Percentiles rank a stretch among this genome's conserved stretches.
Evolutionary conservation across 1,284 basidiomycete species (phyloP).

Genomic region (Cryptococcus wingfieldii): DNA sequence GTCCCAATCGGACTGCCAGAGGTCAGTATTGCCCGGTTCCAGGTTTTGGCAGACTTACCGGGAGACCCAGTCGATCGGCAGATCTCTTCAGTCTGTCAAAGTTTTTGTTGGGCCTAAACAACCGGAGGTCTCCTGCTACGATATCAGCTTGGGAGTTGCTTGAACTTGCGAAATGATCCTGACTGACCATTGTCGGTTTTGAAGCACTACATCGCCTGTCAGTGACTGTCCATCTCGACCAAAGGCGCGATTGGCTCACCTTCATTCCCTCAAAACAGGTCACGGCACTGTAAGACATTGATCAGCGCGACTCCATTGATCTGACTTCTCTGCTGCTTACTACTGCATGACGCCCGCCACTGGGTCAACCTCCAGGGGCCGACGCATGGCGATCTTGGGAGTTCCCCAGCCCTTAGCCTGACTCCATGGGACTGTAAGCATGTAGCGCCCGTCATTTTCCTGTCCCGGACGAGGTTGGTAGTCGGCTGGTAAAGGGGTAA

Average conservation of each 20-base stretch:
- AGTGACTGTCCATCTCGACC: background rate
- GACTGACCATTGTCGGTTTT: constrained; percentile 30
- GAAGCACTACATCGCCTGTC: constrained; percentile 30
- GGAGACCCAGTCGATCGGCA: constrained; percentile 38
- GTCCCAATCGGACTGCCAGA: constrained; percentile 38
- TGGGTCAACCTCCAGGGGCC: constrained; percentile 37
- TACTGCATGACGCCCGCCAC: constrained; percentile 43
- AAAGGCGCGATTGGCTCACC: constrained; percentile 17
- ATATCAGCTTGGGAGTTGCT: too few relatives aligned
- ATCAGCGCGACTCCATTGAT: too few relatives aligned
- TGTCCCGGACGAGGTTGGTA: constrained; percentile 29
- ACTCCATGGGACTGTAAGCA: constrained; percentile 40
- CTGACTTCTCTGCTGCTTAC: background rate
- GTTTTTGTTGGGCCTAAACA: constrained; percentile 44
- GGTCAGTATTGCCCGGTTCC: background rate
- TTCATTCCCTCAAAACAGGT: constrained; percentile 49
- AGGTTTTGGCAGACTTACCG: constrained; percentile 20
- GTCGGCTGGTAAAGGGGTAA: constrained; percentile 33
- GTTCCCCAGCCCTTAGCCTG: constrained; percentile 42
- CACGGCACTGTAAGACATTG: constrained; percentile 12
- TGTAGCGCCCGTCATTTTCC: constrained; percentile 34
- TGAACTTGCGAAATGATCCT: too few relatives aligned
- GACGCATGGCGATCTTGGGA: constrained; percentile 36
- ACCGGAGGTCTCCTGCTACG: constrained; percentile 23
- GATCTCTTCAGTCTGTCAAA: constrained; percentile 45